A percentile compares a stretch with the other conserved stretches of the same genome.
phyloP scores from a whole-genome alignment of 2,329 filamentous ascomycete species.

The Coniochaeta ligniaria region DNA sequence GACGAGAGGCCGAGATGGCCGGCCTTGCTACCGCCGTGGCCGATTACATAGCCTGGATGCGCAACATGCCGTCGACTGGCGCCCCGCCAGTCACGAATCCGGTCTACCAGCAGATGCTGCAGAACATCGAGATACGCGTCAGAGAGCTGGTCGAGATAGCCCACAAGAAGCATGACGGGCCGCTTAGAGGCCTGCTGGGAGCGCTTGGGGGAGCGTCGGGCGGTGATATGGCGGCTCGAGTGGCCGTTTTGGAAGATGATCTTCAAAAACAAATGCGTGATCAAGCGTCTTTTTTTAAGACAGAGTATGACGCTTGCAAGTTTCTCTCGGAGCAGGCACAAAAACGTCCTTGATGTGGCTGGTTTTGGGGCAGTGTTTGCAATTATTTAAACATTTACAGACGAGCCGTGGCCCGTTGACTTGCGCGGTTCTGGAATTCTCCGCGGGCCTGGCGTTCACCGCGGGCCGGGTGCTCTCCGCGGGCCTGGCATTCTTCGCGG shows the following conservation, averaged over 20 bases:
- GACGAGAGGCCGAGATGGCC: not conserved
- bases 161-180: not conserved
- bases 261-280: not conserved
- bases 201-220: not conserved
- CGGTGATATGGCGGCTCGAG: not conserved
- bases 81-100: not conserved
- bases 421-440: not conserved
- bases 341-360: not conserved
- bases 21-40: not conserved
- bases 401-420: not conserved
- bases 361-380: not conserved
- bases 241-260: not conserved
- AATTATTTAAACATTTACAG: not conserved
- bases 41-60: not conserved
- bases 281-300: not conserved
- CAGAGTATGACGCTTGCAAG: not conserved
- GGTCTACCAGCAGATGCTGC: not conserved
- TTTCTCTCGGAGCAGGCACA: not conserved
- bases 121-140: not conserved
- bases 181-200: not conserved
- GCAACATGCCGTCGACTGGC: not conserved
- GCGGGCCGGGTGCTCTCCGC: too few species aligned
- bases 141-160: not conserved
- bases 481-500: too few species aligned
- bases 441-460: too few species aligned